Conservation (phyloP, 768 basidiomycete species). For the Tricholoma hemisulphureum region DNA sequence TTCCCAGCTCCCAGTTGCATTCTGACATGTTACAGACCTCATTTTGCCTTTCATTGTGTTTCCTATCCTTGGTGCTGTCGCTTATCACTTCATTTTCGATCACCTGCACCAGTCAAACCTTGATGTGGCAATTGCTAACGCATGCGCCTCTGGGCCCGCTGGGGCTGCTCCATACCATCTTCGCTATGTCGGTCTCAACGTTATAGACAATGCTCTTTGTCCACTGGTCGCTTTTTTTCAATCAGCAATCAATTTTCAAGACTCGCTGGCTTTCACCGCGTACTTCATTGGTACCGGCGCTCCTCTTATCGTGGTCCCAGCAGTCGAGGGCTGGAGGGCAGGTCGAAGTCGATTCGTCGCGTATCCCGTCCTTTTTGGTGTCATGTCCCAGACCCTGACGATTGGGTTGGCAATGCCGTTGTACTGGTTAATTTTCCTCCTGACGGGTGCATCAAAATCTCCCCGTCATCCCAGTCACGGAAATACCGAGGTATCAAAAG, state of each 20-base stretch:
- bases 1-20: neutral
- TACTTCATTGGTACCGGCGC: slow-evolving; percentile 37
- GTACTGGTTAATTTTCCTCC: slow-evolving; percentile 47
- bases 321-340: slow-evolving; percentile 43
- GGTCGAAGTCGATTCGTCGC: slow-evolving; percentile 35
- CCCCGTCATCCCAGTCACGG: slow-evolving; percentile 14
- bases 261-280: slow-evolving; percentile 30
- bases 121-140: slow-evolving; percentile 22
- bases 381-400: slow-evolving; percentile 42
- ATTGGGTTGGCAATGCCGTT: slow-evolving; percentile 45
- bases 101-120: slow-evolving; percentile 32
- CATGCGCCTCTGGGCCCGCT: slow-evolving; percentile 30
- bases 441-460: slow-evolving; percentile 34
- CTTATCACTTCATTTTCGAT: slow-evolving; percentile 34
- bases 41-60: slow-evolving; percentile 39
- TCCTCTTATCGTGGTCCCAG: slow-evolving; percentile 41
- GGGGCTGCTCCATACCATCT: slow-evolving; percentile 33
- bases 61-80: slow-evolving; percentile 35
- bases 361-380: slow-evolving; percentile 40
- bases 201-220: slow-evolving; percentile 42
- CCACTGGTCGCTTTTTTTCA: slow-evolving; percentile 49
- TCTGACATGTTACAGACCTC: slow-evolving; percentile 6
- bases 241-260: slow-evolving; percentile 30
- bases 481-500: slow-evolving; percentile 35
- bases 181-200: slow-evolving; percentile 36